Percentiles rank a stretch among this genome's conserved stretches.
Conservation (phyloP, 2,329 filamentous ascomycete species). For the Pseudophaeomoniella oleicola region DNA sequence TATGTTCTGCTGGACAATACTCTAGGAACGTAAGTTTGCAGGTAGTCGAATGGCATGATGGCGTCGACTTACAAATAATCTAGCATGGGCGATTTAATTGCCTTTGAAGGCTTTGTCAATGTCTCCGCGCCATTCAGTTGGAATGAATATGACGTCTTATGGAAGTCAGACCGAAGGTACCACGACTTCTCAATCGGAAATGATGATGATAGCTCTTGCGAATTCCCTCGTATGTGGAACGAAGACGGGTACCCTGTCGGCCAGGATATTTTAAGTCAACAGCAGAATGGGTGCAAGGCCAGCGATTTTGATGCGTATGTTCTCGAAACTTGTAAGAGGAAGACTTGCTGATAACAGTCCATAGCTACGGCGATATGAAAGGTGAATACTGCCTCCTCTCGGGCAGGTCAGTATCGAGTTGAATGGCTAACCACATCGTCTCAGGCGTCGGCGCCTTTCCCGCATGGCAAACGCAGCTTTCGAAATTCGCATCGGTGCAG, state of each 20-base stretch:
- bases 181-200: constrained; percentile 35
- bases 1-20: constrained; percentile 42
- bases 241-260: constrained; percentile 29
- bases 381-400: no score
- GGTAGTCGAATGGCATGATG: background rate
- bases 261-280: constrained; percentile 21
- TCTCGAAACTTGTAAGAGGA: no score
- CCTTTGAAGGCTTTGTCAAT: constrained; percentile 36
- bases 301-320: constrained; percentile 34
- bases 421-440: no score
- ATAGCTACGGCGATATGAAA: constrained; percentile 38
- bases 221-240: constrained; percentile 39
- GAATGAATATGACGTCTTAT: constrained; percentile 33
- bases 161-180: constrained; percentile 31
- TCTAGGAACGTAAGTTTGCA: constrained; percentile 28
- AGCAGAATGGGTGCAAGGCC: constrained; percentile 33
- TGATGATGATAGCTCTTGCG: constrained; percentile 26
- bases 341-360: no score
- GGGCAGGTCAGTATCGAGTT: no score
- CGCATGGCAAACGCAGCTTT: constrained; percentile 38
- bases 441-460: constrained; percentile 38
- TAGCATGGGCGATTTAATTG: constrained; percentile 38
- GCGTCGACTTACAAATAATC: constrained; percentile 1
- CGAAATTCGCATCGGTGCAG: constrained; percentile 43
- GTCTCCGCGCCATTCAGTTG: constrained; percentile 29